Evolutionary conservation across 768 basidiomycete species (phyloP), one percentile per base, ranked within the genome.

Genomic region (Mycena albidolilacea): DNA sequence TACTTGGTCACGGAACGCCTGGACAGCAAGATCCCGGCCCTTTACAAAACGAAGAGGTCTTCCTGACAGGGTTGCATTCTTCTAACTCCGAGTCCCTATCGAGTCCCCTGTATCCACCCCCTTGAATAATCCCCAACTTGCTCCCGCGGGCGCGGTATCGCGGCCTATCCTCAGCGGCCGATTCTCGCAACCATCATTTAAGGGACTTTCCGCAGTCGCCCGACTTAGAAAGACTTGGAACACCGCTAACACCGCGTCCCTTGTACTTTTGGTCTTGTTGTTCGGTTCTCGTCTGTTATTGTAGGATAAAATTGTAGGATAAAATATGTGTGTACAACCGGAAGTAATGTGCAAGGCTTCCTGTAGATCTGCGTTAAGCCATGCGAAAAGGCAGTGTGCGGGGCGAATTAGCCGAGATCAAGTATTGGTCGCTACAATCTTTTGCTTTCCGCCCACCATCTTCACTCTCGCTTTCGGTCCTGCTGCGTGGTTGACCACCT

Each of bases 401-500:
- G 52, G n/a, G 50, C 41, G 19, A 50, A 12, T 6, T 60, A 67
- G 62, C 58, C 44, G 44, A 63, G 72, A 67, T 68, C 37, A 61
- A 11, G 57, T 46, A 50, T 46, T 19, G 46, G 60, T 30, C 30
- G 30, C 30, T 30, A 37, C 21, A 15, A 66, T 71, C n/a, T 70
- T 64, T 67, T 72, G 63, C 70, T 69, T 62, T 60, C 52, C 35
- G 30, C 30, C 62, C 70, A 46, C 55, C 23, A 44, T n/a, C n/a
- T 55, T 57, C 62, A 21, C 60, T 55, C 59, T 59, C 65, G 39
- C n/a, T 67, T 59, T 57, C 39, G 66, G 58, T 63, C 59, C 71
- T 75, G 72, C 72, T 68, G 67, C 58, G 37, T 69, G 70, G 73
- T 70, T 72, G 71, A 71, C 38, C 60, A 3, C 69, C 61, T 66